Evolutionary conservation across 2,329 filamentous ascomycete species (phyloP), one percentile per base, ranked within the genome.

Genomic region (Penicillium brasilianum): DNA sequence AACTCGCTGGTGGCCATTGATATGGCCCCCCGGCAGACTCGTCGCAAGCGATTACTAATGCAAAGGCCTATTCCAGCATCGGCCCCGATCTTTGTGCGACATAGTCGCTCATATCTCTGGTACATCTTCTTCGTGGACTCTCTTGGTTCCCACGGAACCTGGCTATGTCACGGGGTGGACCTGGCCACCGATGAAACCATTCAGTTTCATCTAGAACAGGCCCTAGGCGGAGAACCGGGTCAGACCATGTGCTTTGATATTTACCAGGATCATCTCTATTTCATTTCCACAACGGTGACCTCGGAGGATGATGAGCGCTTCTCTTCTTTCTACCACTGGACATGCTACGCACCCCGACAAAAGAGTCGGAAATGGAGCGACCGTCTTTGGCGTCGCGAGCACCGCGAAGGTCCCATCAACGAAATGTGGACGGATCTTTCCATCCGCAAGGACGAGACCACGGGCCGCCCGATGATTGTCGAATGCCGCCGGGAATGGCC

Each of bases 181-280:
- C 73, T 90, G 37, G 55, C 62, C 9, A 73, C 71, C 0, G 62
- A 70, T 2, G 71, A 71, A n/a, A 82, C 81, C 76, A 71, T 81
- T 20, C 7, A 39, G 4, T 64, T 68, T 30, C 25, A 36, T 2
- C 55, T 68, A 7, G 62, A 66, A 13, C 56, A 54, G n/a, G 52
- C 63, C 8, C 58, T 63, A 2, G 66, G 60, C 28, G 64, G 61
- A 18, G 88, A 90, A 49, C 81, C 92, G 34, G 88, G 87, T 6
- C 84, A 84, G 11, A 88, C 86, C 0, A 80, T 91, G n/a, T 90
- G 86, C 62, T 93, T 93, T 69, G 88, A 90, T 62, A 84, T 93
- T 18, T 81, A 90, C 62, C 81, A 87, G 39, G 83, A 80, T 10
- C 81, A 87, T 66, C 87, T 93, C 43, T 93, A 93, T 66, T 88